Base-by-base conservation (phyloP, 441 rosid genomes). In the Oxalis stricta region DNA sequence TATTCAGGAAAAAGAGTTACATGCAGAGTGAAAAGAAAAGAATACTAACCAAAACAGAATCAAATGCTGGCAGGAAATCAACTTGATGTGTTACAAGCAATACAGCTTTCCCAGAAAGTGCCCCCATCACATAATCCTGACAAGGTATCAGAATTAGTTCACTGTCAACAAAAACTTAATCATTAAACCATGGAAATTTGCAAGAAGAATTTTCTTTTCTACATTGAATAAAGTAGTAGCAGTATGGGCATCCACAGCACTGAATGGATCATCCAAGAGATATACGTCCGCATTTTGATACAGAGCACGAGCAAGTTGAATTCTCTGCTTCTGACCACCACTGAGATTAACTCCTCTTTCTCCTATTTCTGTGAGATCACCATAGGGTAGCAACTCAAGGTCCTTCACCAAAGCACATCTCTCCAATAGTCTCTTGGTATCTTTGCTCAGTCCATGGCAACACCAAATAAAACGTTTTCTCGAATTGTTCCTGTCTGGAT, bases 281-380 rank as follows among this genome's bases (percentile, higher is more conserved):
- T 91, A 91, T 21, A 91, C 72, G 56, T 91, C 99, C 18, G 95
- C 91, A 43, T 86, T 69, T 63, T 91, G 88, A 63, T 86, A 91
- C 32, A 91, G 84, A 20, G 96, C 96, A 43, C 94, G 96, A 22
- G 99, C 96, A 31, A 91, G 95, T 59, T 91, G 96, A 64, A 91
- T 75, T 56, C 95, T 54, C 71, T 91, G 96, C 59, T 86, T 91
- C 73, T 91, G 99, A 44, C 96, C 96, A 15, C 96, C 96, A 38
- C 99, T 91, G 60, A 91, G 71, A 66, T 91, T 91, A 17, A 92
- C 92, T 50, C 97, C 99, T 72, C 99, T 72, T 66, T 92, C 96
- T 9, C 95, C 95, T 43, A 87, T 87, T 76, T 92, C 94, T 7
- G 99, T 87, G 15, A 51, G 84, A 67, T 92, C 96, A 18, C 92